Conservation (phyloP, 2,329 filamentous ascomycete genomes). For the Stenocarpella maydis region DNA sequence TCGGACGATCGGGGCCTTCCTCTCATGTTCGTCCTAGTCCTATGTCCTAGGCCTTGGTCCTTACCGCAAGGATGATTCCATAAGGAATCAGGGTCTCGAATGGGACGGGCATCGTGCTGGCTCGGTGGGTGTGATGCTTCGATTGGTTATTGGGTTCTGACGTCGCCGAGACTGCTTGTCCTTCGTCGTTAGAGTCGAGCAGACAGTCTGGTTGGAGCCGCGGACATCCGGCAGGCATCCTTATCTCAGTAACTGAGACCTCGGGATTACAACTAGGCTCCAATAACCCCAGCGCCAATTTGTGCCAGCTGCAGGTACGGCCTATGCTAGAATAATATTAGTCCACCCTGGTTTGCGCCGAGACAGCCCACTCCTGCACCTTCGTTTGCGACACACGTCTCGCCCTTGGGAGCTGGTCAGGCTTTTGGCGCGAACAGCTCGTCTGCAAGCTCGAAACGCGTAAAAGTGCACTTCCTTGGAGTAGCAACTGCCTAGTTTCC, state of each 20-base stretch:
- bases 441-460: conserved; percentile 8
- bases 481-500: not conserved
- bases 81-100: conserved; percentile 72
- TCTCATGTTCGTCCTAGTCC: not conserved
- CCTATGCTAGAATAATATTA: conserved; percentile 6
- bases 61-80: conserved; percentile 69
- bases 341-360: conserved; percentile 18
- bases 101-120: conserved; percentile 64
- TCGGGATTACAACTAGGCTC: conserved; percentile 1
- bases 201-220: not conserved
- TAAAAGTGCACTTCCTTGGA: not conserved
- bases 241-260: conserved; percentile 10
- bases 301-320: conserved; percentile 15
- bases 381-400: conserved; percentile 19
- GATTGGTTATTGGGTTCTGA: conserved; percentile 1
- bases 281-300: conserved; percentile 13
- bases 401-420: conserved; percentile 17
- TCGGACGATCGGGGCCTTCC: conserved; percentile 25
- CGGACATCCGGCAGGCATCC: not conserved
- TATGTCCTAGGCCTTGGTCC: too few relatives aligned
- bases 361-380: conserved; percentile 13
- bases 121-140: not conserved
- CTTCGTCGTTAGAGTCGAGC: not conserved
- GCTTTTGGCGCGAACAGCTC: not conserved
- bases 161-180: not conserved